Evolutionary conservation across 305 asterid genomes (phyloP).

Genomic region (Fraxinus dipetala): DNA sequence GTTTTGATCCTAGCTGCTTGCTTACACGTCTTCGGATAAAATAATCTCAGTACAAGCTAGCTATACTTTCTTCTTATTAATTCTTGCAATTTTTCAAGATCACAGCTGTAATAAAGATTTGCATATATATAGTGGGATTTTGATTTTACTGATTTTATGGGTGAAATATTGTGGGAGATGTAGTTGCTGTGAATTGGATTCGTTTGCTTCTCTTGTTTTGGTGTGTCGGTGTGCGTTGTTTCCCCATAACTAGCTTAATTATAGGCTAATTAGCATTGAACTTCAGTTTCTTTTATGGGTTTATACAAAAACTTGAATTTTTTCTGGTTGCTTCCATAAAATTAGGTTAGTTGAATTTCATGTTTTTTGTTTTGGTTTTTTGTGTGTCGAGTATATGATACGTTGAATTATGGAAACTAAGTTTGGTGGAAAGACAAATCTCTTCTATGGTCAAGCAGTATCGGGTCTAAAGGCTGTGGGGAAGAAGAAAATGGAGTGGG

Average conservation of each 20-base stretch:
- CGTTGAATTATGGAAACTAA: constrained; percentile 50
- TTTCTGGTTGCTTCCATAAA: not conserved
- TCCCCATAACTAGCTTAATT: not conserved
- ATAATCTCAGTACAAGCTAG: constrained; percentile 15
- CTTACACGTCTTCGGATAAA: constrained; percentile 17
- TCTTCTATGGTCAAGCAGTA: constrained; percentile 52
- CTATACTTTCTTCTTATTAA: not conserved
- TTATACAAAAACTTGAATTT: constrained; percentile 5
- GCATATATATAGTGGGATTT: not conserved
- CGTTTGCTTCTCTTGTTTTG: constrained; percentile 12
- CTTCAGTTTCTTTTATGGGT: not conserved
- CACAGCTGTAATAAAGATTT: not conserved
- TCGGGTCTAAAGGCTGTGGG: constrained; percentile 54
- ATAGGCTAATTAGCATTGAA: not conserved
- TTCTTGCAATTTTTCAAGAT: not conserved
- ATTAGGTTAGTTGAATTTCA: not conserved
- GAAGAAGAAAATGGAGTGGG: constrained; percentile 72
- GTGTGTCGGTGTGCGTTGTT: constrained; percentile 19
- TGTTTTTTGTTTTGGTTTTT: not conserved
- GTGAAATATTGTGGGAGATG: constrained; percentile 1
- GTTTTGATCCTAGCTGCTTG: constrained; percentile 17
- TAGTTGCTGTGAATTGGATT: constrained; percentile 15
- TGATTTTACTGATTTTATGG: constrained; percentile 4
- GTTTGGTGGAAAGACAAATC: constrained; percentile 47
- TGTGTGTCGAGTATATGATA: not conserved